Evolutionary conservation across 805 yeast genomes (phyloP).

Genomic region (Saturnispora zaruensis): DNA sequence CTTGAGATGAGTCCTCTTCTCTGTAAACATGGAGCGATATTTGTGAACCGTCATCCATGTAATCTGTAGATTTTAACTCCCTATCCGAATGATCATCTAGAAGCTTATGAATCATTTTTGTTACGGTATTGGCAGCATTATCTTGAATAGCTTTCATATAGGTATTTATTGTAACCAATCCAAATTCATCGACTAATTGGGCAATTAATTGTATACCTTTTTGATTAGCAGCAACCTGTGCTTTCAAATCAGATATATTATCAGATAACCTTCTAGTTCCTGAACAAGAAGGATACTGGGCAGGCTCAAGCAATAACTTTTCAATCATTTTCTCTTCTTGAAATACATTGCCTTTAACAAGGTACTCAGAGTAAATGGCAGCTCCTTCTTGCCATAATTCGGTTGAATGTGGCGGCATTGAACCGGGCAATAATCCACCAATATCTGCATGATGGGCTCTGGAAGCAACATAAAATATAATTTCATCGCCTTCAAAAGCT

Average conservation of each 20-base stretch:
- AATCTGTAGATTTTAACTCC: slow-evolving; percentile 47
- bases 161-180: slow-evolving; percentile 46
- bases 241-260: slow-evolving; percentile 75
- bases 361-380: slow-evolving; percentile 65
- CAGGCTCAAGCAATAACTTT: slow-evolving; percentile 63
- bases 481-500: slow-evolving; percentile 51
- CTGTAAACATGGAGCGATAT: slow-evolving; percentile 47
- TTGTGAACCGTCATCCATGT: slow-evolving; percentile 74
- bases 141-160: slow-evolving; percentile 80
- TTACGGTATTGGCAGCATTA: slow-evolving; percentile 70
- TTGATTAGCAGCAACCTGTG: slow-evolving; percentile 83
- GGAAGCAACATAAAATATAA: slow-evolving; percentile 84
- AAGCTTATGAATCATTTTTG: slow-evolving; percentile 39
- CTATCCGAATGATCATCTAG: slow-evolving; percentile 34
- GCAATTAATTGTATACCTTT: slow-evolving; percentile 68
- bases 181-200: slow-evolving; percentile 53
- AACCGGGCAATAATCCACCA: slow-evolving; percentile 87
- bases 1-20: slow-evolving; percentile 38
- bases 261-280: slow-evolving; percentile 83
- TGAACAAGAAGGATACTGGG: slow-evolving; percentile 75
- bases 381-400: slow-evolving; percentile 89
- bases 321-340: slow-evolving; percentile 59
- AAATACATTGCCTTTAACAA: slow-evolving; percentile 64
- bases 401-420: slow-evolving; percentile 90
- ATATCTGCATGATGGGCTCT: slow-evolving; percentile 97